A percentile compares a stretch with the other conserved stretches of the same genome.
Conservation (phyloP, 2,329 filamentous ascomycete species). For the Metarhizium brunneum region DNA sequence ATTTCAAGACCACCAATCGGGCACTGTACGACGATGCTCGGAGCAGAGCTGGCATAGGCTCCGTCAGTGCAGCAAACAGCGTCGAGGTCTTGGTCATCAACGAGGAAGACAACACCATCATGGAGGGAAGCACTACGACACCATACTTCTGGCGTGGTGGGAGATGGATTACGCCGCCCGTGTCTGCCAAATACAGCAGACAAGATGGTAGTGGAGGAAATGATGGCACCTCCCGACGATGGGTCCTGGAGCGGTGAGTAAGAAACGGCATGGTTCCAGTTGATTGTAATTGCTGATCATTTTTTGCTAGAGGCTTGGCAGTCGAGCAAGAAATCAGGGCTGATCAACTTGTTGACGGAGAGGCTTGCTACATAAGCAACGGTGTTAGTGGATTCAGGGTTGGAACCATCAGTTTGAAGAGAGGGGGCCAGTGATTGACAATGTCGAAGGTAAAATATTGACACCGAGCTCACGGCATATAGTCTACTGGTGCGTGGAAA, state of each 20-base stretch:
- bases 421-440: background rate
- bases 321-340: slow-evolving; percentile 53
- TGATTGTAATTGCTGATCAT: slow-evolving; percentile 3
- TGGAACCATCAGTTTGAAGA: slow-evolving; percentile 29
- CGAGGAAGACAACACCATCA: slow-evolving; percentile 49
- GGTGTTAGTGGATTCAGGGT: slow-evolving; percentile 70
- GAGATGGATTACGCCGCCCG: slow-evolving; percentile 71
- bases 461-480: too few species aligned
- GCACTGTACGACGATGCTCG: slow-evolving; percentile 64
- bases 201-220: slow-evolving; percentile 61
- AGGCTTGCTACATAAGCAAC: slow-evolving; percentile 83
- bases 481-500: too few species aligned
- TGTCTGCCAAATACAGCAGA: slow-evolving; percentile 31
- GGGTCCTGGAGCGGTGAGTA: slow-evolving; percentile 61
- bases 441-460: too few species aligned
- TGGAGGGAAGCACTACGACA: slow-evolving; percentile 79
- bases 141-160: slow-evolving; percentile 69
- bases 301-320: slow-evolving; percentile 43
- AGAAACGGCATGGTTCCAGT: background rate
- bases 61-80: slow-evolving; percentile 38
- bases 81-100: slow-evolving; percentile 73
- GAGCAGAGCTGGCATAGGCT: slow-evolving; percentile 44
- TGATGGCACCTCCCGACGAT: slow-evolving; percentile 71
- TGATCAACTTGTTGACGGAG: slow-evolving; percentile 56
- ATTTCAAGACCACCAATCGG: slow-evolving; percentile 76